Conservation (phyloP, 2,329 filamentous ascomycete species). For the Trichoderma afroharzianum region DNA sequence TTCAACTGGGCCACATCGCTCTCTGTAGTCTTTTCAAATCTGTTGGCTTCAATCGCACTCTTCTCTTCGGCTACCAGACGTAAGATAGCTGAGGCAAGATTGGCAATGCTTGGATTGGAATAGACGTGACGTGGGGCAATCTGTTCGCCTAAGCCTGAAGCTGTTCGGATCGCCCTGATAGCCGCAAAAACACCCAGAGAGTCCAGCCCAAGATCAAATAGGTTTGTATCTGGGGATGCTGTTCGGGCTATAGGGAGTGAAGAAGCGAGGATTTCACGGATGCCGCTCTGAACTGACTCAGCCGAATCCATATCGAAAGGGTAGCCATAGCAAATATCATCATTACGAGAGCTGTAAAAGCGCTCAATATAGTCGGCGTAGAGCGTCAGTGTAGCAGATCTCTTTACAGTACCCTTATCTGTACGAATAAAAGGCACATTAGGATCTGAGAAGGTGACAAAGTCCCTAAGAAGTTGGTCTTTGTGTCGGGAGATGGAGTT, state of each 20-base stretch:
- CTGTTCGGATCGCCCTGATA: slow-evolving; percentile 31
- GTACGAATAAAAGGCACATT: slow-evolving; percentile 43
- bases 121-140: not conserved
- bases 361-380: slow-evolving; percentile 46
- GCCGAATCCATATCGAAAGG: not conserved
- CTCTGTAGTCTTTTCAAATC: not conserved
- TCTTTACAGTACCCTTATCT: slow-evolving; percentile 44
- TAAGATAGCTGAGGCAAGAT: not conserved
- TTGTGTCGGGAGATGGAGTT: slow-evolving; percentile 40
- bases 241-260: slow-evolving; percentile 20
- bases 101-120: not conserved
- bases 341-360: slow-evolving; percentile 33
- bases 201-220: slow-evolving; percentile 31
- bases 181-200: slow-evolving; percentile 30
- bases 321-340: not conserved
- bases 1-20: not conserved
- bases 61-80: not conserved
- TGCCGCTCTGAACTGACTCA: not conserved
- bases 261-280: not conserved
- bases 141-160: slow-evolving; percentile 24
- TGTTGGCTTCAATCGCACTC: not conserved
- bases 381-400: slow-evolving; percentile 35
- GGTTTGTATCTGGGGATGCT: slow-evolving; percentile 23
- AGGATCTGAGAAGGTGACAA: slow-evolving; percentile 38
- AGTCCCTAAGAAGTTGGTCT: slow-evolving; percentile 39